Percentiles rank a stretch among this genome's conserved stretches.
phyloP scores from a whole-genome alignment of 2,329 filamentous ascomycete species.

The Aspergillus nomiae region DNA sequence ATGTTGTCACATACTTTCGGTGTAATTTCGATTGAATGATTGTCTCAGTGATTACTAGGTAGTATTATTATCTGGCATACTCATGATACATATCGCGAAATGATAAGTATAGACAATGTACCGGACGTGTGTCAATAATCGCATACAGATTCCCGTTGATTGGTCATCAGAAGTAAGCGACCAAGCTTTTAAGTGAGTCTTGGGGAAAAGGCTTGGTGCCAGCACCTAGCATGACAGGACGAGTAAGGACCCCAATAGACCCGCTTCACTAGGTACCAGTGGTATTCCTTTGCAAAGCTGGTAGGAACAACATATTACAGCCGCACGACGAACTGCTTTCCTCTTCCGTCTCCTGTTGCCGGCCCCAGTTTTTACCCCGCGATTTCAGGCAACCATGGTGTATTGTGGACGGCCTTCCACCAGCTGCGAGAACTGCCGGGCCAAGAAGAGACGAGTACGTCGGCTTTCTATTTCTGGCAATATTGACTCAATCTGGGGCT shows the following conservation, averaged over 20 bases:
- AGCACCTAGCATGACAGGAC: not conserved
- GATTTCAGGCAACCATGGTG: not conserved
- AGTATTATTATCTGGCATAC: too few species aligned
- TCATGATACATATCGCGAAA: too few species aligned
- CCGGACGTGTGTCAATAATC: too few species aligned
- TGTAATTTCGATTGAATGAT: too few species aligned
- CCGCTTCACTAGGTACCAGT: not conserved
- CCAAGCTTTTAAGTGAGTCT: not conserved
- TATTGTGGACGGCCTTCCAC: not conserved
- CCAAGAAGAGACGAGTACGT: not conserved
- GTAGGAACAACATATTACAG: not conserved
- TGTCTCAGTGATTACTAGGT: too few species aligned
- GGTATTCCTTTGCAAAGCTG: not conserved
- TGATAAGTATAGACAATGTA: too few species aligned
- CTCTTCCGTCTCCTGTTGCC: not conserved
- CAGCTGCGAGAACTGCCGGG: not conserved
- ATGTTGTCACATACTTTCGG: too few species aligned
- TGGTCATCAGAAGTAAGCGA: not conserved
- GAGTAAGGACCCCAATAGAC: not conserved
- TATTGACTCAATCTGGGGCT: not conserved
- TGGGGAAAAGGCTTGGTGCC: not conserved
- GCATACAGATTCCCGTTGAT: too few species aligned
- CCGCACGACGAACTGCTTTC: not conserved
- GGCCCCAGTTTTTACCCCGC: not conserved
- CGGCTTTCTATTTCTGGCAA: not conserved